A percentile compares a stretch with the other conserved stretches of the same genome.
Evolutionary conservation across 2,329 filamentous ascomycete species (phyloP).

Genomic region (Tolypocladium paradoxum): DNA sequence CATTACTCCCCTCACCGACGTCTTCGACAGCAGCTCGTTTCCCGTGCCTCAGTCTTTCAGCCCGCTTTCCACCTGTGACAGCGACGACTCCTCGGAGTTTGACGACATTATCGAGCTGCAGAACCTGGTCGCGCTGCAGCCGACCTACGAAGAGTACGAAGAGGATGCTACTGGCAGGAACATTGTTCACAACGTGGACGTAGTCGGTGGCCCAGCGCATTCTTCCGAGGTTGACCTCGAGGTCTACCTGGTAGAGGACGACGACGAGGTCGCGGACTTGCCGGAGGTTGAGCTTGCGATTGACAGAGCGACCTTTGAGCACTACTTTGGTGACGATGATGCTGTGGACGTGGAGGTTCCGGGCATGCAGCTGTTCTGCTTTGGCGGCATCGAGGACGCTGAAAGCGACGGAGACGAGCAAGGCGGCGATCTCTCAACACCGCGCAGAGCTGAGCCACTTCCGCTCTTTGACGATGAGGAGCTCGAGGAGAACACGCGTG

Average conservation of each 20-base stretch:
- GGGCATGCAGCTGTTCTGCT: slow-evolving; percentile 6
- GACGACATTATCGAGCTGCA: slow-evolving; percentile 7
- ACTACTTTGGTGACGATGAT: slow-evolving; percentile 9
- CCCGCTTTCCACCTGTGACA: neutral
- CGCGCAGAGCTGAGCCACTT: neutral
- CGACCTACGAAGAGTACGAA: slow-evolving; percentile 8
- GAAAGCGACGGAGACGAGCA: neutral
- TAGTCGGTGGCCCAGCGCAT: slow-evolving; percentile 5
- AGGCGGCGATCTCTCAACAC: neutral
- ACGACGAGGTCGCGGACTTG: slow-evolving; percentile 13
- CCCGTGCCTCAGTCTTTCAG: neutral
- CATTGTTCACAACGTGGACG: slow-evolving; percentile 16
- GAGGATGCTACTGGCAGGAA: slow-evolving; percentile 6
- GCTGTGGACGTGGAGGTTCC: slow-evolving; percentile 18
- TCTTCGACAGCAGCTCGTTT: slow-evolving; percentile 1
- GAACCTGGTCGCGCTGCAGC: slow-evolving; percentile 10
- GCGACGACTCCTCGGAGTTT: slow-evolving; percentile 5
- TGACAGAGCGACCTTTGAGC: slow-evolving; percentile 15
- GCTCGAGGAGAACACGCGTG: neutral
- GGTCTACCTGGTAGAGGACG: slow-evolving; percentile 16
- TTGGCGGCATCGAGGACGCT: neutral
- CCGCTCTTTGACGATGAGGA: neutral
- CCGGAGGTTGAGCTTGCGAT: slow-evolving; percentile 19
- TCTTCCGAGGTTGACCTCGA: slow-evolving; percentile 15
- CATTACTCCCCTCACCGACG: neutral